These are phyloP conservation scores for Globisporangium alternatum DNA, from an alignment of 352 stramenopile species.

Conservation along the genomic window DNA sequence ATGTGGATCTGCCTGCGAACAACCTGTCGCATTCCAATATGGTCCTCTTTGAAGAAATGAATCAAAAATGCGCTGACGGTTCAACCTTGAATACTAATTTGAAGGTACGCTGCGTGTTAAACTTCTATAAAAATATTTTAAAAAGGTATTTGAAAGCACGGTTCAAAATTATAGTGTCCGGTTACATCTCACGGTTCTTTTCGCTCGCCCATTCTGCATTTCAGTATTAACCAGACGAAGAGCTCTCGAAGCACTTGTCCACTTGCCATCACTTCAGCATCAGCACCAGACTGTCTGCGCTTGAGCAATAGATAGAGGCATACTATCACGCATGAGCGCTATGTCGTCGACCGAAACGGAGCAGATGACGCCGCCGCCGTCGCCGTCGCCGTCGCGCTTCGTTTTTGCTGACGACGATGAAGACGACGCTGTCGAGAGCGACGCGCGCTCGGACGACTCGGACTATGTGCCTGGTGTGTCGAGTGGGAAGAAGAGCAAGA, in stretches of 20 bases:
- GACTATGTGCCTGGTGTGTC: constrained; percentile 8
- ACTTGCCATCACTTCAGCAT: constrained; percentile 1
- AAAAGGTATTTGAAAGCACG: neutral
- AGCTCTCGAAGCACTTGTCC: neutral
- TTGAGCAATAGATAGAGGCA: neutral
- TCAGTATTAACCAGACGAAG: neutral
- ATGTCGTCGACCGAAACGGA: neutral
- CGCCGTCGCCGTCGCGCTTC: constrained; percentile 13
- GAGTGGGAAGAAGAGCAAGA: neutral
- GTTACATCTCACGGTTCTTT: constrained; percentile 2
- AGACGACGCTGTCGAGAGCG: neutral
- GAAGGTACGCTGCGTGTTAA: neutral
- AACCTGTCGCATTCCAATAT: neutral
- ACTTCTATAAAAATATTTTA: neutral
- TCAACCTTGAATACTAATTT: neutral
- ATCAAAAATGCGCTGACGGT: neutral
- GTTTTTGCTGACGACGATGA: neutral
- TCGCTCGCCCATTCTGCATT: constrained; percentile 5
- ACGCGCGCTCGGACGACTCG: constrained; percentile 13
- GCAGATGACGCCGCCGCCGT: constrained; percentile 14
- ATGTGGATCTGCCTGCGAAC: constrained; percentile 4
- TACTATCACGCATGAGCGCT: neutral
- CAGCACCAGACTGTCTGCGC: neutral
- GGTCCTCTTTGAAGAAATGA: neutral
- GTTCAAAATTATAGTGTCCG: neutral